phyloP scores from a whole-genome alignment of 2,329 filamentous ascomycete genomes.

The Metarhizium humberi region DNA sequence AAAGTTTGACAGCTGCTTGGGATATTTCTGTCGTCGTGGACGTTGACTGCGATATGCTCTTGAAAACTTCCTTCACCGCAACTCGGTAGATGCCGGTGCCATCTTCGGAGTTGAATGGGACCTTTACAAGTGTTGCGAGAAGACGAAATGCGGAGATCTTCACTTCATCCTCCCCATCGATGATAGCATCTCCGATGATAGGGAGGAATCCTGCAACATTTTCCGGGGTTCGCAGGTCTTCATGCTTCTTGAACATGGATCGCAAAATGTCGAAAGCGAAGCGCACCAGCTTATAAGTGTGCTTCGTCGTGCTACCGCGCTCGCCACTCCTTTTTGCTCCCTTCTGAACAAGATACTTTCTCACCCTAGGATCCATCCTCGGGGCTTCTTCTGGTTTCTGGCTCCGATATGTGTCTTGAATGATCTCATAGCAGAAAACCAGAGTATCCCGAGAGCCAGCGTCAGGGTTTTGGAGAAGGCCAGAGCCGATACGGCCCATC shows the following conservation, averaged over 20 bases:
- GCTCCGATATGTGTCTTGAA: constrained; percentile 73
- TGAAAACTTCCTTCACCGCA: constrained; percentile 77
- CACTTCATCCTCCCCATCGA: constrained; percentile 83
- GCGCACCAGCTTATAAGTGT: constrained; percentile 77
- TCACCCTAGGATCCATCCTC: constrained; percentile 53
- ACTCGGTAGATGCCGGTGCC: constrained; percentile 58
- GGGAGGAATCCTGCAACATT: constrained; percentile 84
- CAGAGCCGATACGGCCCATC: constrained; percentile 71
- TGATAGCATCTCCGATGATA: constrained; percentile 76
- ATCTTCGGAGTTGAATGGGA: constrained; percentile 67
- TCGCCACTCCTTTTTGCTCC: constrained; percentile 66
- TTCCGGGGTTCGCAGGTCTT: constrained; percentile 64
- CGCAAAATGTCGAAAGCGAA: constrained; percentile 85
- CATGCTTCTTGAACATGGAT: constrained; percentile 77
- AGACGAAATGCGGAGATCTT: constrained; percentile 80
- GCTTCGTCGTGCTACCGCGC: constrained; percentile 63
- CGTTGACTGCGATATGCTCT: constrained; percentile 65
- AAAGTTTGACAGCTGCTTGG: constrained; percentile 80
- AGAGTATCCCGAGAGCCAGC: constrained; percentile 73
- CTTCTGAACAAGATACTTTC: constrained; percentile 72
- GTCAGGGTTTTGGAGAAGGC: constrained; percentile 71
- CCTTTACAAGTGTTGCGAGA: constrained; percentile 75
- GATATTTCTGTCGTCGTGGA: constrained; percentile 76
- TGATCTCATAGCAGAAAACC: constrained; percentile 91
- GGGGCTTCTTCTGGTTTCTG: constrained; percentile 39